Percentiles rank a stretch among this genome's conserved stretches.
phyloP scores from a whole-genome alignment of 331 rosid species.

The Malus hybrid region DNA sequence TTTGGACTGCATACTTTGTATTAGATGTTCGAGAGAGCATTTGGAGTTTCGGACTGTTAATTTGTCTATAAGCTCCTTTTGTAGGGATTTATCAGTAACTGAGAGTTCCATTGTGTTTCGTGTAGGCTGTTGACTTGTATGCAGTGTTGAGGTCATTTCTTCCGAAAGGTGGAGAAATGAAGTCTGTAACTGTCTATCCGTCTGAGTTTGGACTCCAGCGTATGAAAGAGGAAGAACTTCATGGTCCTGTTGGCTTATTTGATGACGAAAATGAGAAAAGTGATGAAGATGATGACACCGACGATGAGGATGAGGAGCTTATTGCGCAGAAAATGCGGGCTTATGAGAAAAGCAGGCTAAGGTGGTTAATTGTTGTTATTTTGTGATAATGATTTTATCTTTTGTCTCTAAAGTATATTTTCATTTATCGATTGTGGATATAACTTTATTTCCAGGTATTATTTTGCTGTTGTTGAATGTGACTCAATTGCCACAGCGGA shows the following conservation, averaged over 20 bases:
- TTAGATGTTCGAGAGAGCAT: neutral
- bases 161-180: conserved; percentile 59
- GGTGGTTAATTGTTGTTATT: conserved; percentile 26
- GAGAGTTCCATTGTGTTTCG: neutral
- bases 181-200: conserved; percentile 77
- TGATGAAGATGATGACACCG: conserved; percentile 42
- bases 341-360: conserved; percentile 72
- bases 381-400: neutral
- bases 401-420: neutral
- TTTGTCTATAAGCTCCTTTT: neutral
- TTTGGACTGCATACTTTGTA: neutral
- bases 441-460: conserved; percentile 45
- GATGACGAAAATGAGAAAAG: conserved; percentile 39
- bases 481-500: conserved; percentile 69
- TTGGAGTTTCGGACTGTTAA: neutral
- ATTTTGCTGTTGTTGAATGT: conserved; percentile 78
- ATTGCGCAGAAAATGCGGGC: conserved; percentile 64
- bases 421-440: neutral
- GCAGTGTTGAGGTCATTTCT: conserved; percentile 63
- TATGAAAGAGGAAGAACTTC: conserved; percentile 80
- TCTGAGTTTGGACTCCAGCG: conserved; percentile 91
- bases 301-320: conserved; percentile 17
- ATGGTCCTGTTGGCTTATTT: conserved; percentile 73
- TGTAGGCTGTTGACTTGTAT: conserved; percentile 76
- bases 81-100: neutral